A percentile compares a stretch with the other conserved stretches of the same genome.
Conservation (phyloP, 805 yeast species). For the Maudiozyma bulderi region DNA sequence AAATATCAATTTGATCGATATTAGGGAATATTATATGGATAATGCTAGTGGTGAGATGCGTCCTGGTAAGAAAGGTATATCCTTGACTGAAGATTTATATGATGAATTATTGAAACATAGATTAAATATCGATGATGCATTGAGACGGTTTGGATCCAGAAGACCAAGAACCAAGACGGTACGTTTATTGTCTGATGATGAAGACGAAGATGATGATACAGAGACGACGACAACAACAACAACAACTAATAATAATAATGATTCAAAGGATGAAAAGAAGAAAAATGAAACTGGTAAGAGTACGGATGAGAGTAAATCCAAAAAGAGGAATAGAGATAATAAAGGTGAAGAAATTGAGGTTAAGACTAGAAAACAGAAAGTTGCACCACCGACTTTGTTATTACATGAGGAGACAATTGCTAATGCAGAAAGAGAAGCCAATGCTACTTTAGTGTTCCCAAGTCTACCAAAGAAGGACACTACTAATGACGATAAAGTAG, state of each 20-base stretch:
- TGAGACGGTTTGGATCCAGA: constrained; percentile 29
- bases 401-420: constrained; percentile 26
- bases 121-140: constrained; percentile 29
- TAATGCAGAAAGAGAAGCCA: constrained; percentile 26
- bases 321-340: constrained; percentile 5
- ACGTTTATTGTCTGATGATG: constrained; percentile 24
- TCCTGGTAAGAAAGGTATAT: constrained; percentile 69
- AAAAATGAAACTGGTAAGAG: constrained; percentile 3
- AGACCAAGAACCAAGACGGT: constrained; percentile 27
- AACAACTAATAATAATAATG: constrained; percentile 3
- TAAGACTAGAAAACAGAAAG: constrained; percentile 13
- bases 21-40: constrained; percentile 70
- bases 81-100: constrained; percentile 30
- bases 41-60: constrained; percentile 46
- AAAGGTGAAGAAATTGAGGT: constrained; percentile 10
- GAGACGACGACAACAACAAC: constrained; percentile 3
- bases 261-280: not conserved
- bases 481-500: constrained; percentile 5
- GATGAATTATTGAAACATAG: constrained; percentile 29
- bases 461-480: constrained; percentile 10
- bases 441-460: constrained; percentile 25
- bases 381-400: constrained; percentile 28
- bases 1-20: constrained; percentile 60
- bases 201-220: constrained; percentile 14
- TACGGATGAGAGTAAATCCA: not conserved